Evolutionary conservation across 2,329 filamentous ascomycete genomes (phyloP), one percentile per base, ranked within the genome.

Genomic region (Proliferodiscus dingleyae): DNA sequence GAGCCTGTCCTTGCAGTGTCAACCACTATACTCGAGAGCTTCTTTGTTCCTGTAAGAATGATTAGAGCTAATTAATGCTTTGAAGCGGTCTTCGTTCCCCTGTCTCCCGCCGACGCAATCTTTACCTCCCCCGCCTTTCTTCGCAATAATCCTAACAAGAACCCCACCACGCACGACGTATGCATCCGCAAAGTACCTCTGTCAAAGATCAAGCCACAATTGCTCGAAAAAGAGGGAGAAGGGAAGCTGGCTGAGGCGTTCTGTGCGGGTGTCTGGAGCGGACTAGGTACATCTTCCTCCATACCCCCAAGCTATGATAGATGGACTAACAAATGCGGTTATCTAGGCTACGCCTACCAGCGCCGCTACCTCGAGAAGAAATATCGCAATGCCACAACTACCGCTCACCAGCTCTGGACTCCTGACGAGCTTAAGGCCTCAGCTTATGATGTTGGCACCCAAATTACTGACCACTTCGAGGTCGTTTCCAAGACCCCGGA

Each of bases 381-480:
- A 60, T 83, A 80, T 61, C 68, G 75, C 41, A 59, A 60, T 40
- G 64, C 64, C 3, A 71, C 77, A 7, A 69, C 75, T 30, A 84
- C 81, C 0, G 68, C 72, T 2, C 58, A 68, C 37, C 78, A 86
- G 52, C 73, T 87, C 1, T 87, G 83, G 81, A 71, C 73, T 2
- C 67, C 62, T 3, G 64, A 72, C 9, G 71, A 81, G 41, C 72
- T 87, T 2, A 62, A 70, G 5, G 55, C 65, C n/a, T 78, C 71
- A 46, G 70, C 55, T 8, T 87, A 87, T 60, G 74, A 80, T 16
- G 69, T 74, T 30, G 83, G 83, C 26, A 84, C 83, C 1, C 61
- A 71, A 32, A 75, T 87, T 46, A 84, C 79, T 3, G 81, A 87
- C 60, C 83, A 87, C 63, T 87, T 87, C 59, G 80, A 87, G 62